A percentile compares a stretch with the other conserved stretches of the same genome.
These are phyloP conservation scores for Leonotis leonurus DNA, from an alignment of 257 asterid species.

Conservation along the genomic window DNA sequence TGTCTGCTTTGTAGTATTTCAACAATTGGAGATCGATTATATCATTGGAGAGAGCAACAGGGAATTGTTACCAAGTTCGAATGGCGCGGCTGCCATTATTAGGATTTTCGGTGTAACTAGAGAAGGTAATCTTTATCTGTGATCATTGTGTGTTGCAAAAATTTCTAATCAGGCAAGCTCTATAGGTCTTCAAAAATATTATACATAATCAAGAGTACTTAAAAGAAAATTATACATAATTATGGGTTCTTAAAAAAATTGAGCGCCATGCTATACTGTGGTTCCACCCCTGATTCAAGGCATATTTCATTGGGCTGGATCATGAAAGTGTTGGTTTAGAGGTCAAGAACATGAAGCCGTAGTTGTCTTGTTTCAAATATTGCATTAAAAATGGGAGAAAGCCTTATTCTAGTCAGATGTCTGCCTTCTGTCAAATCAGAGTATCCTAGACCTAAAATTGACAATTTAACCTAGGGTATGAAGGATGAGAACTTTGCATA, in stretches of 20 bases:
- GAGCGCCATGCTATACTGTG: no score
- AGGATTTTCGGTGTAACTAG: slow-evolving; percentile 83
- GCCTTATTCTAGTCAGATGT: neutral
- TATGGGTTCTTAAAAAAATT: no score
- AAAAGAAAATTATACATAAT: no score
- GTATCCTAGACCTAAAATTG: neutral
- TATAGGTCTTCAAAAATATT: no score
- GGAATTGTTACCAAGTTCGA: slow-evolving; percentile 58
- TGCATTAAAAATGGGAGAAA: neutral
- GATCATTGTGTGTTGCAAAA: no score
- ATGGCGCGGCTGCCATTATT: slow-evolving; percentile 81
- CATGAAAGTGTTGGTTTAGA: neutral
- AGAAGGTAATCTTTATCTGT: slow-evolving; percentile 71
- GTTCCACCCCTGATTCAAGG: no score
- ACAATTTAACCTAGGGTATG: slow-evolving; percentile 3
- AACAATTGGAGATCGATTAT: slow-evolving; percentile 91
- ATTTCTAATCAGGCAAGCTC: no score
- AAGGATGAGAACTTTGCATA: neutral
- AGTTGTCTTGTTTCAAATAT: neutral
- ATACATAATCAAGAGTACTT: no score
- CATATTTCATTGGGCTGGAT: neutral
- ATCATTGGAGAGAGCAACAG: slow-evolving; percentile 70
- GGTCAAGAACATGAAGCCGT: neutral
- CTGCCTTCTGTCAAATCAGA: neutral
- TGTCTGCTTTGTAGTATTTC: slow-evolving; percentile 51